Evolutionary conservation across 2,329 filamentous ascomycete species (phyloP).

Genomic region (Arthroderma uncinatum): DNA sequence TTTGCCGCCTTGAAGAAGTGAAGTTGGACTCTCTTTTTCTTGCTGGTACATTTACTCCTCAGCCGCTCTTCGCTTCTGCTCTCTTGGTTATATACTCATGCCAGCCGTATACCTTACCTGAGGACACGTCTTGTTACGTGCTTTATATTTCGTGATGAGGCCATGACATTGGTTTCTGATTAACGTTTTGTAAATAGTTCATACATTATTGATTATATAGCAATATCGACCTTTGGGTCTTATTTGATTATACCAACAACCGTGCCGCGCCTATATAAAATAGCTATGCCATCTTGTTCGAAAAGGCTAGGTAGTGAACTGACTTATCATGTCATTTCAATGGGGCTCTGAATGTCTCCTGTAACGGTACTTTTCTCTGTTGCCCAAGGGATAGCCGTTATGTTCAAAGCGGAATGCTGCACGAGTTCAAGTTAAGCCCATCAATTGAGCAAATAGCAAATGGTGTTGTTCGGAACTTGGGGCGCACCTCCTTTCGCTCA

Average conservation of each 20-base stretch:
- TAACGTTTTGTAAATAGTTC: background rate
- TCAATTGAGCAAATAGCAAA: no score
- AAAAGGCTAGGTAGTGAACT: background rate
- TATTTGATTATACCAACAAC: background rate
- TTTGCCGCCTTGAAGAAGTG: slow-evolving; percentile 76
- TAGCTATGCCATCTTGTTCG: background rate
- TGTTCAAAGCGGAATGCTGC: no score
- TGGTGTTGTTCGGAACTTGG: no score
- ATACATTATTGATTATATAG: background rate
- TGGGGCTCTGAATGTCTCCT: no score
- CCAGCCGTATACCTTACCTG: background rate
- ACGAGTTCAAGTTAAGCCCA: no score
- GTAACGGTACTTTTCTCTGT: background rate
- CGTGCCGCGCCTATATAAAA: background rate
- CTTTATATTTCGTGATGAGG: background rate
- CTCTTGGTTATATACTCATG: background rate
- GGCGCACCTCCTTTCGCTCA: no score
- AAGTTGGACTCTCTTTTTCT: background rate
- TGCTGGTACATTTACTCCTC: background rate
- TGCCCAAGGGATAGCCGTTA: no score
- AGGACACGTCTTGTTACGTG: background rate
- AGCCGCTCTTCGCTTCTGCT: background rate
- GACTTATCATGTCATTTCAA: background rate
- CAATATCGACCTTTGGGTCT: background rate
- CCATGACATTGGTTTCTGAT: background rate